Conservation (phyloP, 2,329 filamentous ascomycete species). For the Davidsoniella australis region DNA sequence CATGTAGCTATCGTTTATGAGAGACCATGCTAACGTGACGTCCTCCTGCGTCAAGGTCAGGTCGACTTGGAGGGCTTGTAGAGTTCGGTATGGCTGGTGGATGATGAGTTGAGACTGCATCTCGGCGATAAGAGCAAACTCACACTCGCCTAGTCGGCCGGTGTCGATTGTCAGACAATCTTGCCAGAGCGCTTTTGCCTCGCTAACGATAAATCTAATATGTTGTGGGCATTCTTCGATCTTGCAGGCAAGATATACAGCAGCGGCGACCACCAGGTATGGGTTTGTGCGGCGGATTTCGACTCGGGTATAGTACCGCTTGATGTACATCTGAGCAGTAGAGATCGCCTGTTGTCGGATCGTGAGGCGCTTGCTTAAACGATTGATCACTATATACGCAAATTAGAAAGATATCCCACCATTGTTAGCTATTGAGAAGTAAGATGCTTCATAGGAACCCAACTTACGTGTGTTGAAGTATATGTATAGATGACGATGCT, state of each 20-base stretch:
- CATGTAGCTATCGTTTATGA: slow-evolving; percentile 85
- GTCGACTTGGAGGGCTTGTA: slow-evolving; percentile 52
- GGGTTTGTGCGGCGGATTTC: slow-evolving; percentile 88
- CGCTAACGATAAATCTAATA: slow-evolving; percentile 74
- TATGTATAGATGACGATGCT: slow-evolving; percentile 67
- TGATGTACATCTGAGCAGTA: slow-evolving; percentile 87
- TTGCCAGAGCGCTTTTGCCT: slow-evolving; percentile 73
- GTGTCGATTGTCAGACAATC: slow-evolving; percentile 62
- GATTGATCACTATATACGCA: slow-evolving; percentile 48
- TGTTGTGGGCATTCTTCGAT: slow-evolving; percentile 97
- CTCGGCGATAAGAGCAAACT: slow-evolving; percentile 82
- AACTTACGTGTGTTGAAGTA: slow-evolving; percentile 76
- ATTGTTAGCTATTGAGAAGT: no score
- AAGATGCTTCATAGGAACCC: not conserved
- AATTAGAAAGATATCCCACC: not conserved
- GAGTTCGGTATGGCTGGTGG: slow-evolving; percentile 75
- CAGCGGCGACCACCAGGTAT: slow-evolving; percentile 81
- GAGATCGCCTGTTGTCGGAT: slow-evolving; percentile 84
- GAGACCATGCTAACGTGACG: slow-evolving; percentile 55
- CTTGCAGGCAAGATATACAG: slow-evolving; percentile 89
- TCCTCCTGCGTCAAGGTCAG: slow-evolving; percentile 65
- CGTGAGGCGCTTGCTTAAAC: slow-evolving; percentile 67
- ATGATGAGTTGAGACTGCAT: slow-evolving; percentile 80
- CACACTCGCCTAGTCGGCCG: slow-evolving; percentile 77
- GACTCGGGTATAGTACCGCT: slow-evolving; percentile 80